A percentile compares a stretch with the other conserved stretches of the same genome.
These are phyloP conservation scores for Hymenoscyphus fructigenus DNA, from an alignment of 2,329 filamentous ascomycete species.

Conservation along the genomic window DNA sequence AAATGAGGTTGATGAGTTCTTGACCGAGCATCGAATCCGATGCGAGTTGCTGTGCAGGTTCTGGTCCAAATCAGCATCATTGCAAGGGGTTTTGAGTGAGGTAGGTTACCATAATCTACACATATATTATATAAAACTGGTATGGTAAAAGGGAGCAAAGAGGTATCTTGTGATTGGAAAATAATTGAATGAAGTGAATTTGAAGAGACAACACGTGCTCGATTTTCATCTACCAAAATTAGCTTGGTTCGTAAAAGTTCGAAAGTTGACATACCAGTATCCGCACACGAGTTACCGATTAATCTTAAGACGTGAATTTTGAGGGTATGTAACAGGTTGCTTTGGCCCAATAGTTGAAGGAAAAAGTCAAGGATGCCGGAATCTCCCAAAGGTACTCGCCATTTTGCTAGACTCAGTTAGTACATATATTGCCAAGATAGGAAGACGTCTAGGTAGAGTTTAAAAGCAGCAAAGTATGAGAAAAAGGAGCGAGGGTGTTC, in stretches of 20 bases:
- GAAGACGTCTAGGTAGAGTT: too few relatives aligned
- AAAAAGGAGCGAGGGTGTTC: neutral
- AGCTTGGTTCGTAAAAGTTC: slow-evolving; percentile 5
- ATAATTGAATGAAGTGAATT: slow-evolving; percentile 50
- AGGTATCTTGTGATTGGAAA: slow-evolving; percentile 45
- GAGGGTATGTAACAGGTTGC: slow-evolving; percentile 44
- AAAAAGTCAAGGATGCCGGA: slow-evolving; percentile 59
- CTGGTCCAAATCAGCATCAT: slow-evolving; percentile 40
- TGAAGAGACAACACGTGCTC: slow-evolving; percentile 52
- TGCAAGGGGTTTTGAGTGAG: too few relatives aligned
- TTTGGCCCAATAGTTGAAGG: slow-evolving; percentile 45
- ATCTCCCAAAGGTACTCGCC: slow-evolving; percentile 56
- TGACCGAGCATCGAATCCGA: slow-evolving; percentile 51
- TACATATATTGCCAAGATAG: neutral
- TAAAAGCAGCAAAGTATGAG: neutral
- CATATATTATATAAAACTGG: slow-evolving; percentile 63
- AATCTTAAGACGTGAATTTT: slow-evolving; percentile 56
- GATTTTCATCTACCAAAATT: slow-evolving; percentile 52
- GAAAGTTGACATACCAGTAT: slow-evolving; percentile 46
- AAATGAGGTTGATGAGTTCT: slow-evolving; percentile 50
- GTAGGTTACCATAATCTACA: slow-evolving; percentile 58
- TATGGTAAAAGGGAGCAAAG: slow-evolving; percentile 52
- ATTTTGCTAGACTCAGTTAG: slow-evolving; percentile 46
- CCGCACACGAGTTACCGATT: slow-evolving; percentile 62
- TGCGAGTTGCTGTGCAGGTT: slow-evolving; percentile 53